These are phyloP conservation scores for Chlorella sp. DNA, from an alignment of 139 green algal species.

Conservation along the genomic window DNA sequence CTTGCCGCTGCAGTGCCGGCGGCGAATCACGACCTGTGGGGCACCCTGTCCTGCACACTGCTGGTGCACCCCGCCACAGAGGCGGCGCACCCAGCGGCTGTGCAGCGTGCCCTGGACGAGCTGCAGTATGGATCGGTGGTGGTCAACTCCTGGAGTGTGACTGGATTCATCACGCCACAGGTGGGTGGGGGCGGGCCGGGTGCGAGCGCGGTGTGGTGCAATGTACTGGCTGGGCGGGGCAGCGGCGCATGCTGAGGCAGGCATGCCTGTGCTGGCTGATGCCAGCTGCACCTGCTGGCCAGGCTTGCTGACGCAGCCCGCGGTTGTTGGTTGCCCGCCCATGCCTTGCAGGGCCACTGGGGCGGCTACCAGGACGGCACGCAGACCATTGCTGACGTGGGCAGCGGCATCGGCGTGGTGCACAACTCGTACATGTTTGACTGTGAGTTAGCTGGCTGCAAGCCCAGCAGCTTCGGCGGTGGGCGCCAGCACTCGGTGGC, in stretches of 20 bases:
- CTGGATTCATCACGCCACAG: slow-evolving; percentile 47
- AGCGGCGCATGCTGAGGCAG: no score
- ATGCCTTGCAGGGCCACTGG: slow-evolving; percentile 62
- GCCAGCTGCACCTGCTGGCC: no score
- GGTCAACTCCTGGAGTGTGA: slow-evolving; percentile 68
- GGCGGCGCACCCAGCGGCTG: slow-evolving; percentile 32
- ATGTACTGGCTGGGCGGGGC: no score
- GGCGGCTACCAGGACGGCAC: slow-evolving; percentile 70
- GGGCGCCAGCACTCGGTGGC: no score
- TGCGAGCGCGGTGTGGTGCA: no score
- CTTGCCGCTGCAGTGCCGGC: slow-evolving; percentile 23
- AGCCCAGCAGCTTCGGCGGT: no score
- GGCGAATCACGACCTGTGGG: slow-evolving; percentile 50
- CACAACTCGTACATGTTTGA: slow-evolving; percentile 77
- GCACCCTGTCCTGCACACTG: slow-evolving; percentile 45
- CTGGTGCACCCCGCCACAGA: slow-evolving; percentile 45
- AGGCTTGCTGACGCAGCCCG: no score
- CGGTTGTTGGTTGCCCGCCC: neutral
- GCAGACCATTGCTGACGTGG: slow-evolving; percentile 61
- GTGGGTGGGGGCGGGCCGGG: no score
- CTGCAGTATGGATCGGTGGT: slow-evolving; percentile 81
- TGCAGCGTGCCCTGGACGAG: slow-evolving; percentile 61
- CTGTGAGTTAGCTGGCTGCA: no score
- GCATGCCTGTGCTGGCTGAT: no score
- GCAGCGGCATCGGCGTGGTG: slow-evolving; percentile 72